These are phyloP conservation scores for Mitragyna speciosa DNA, from an alignment of 257 asterid species.

Conservation along the genomic window DNA sequence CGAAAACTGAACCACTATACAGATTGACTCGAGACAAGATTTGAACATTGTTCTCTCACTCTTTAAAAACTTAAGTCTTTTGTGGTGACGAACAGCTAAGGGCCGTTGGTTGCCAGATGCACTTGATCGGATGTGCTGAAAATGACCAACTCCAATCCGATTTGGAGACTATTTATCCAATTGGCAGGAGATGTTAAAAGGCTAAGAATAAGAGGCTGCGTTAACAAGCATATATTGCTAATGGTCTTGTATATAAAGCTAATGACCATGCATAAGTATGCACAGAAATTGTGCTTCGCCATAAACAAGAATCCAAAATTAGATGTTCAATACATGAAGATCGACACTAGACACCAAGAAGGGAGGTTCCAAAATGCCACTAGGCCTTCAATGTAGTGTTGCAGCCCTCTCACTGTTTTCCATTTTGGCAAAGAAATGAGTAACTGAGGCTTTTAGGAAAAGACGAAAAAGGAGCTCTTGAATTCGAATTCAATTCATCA, in stretches of 20 bases:
- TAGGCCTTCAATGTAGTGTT: not conserved
- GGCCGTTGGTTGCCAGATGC: no score
- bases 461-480: not conserved
- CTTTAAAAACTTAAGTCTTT: no score
- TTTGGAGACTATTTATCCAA: not conserved
- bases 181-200: not conserved
- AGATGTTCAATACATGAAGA: not conserved
- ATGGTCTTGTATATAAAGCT: no score
- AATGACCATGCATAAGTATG: not conserved
- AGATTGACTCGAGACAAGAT: no score
- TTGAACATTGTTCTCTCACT: no score
- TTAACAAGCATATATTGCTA: not conserved
- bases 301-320: not conserved
- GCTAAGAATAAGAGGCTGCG: not conserved
- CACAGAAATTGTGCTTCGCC: not conserved
- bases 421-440: not conserved
- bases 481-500: no score
- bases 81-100: no score
- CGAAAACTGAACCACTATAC: no score
- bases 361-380: not conserved
- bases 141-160: not conserved
- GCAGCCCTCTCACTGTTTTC: not conserved
- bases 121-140: no score
- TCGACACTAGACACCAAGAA: conserved; percentile 1
- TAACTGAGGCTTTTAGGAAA: not conserved